These are phyloP conservation scores for Coniophora puteana DNA, from an alignment of 1,284 basidiomycete species.

Conservation along the genomic window DNA sequence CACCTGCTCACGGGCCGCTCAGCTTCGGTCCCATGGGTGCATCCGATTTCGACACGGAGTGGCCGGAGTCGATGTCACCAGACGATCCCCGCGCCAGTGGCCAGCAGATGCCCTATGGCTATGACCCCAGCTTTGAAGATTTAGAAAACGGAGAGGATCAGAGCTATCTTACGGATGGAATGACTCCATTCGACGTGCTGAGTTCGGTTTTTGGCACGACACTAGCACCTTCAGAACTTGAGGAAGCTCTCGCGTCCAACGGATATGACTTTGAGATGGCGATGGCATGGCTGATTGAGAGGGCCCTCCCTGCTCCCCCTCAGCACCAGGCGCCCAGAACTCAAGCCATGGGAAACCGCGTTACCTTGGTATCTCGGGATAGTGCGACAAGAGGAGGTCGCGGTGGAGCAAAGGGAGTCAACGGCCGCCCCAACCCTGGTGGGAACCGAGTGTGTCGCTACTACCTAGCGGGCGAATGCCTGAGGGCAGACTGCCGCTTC, in stretches of 20 bases:
- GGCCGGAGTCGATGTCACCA: conserved; percentile 50
- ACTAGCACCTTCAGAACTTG: conserved; percentile 85
- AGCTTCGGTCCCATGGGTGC: conserved; percentile 60
- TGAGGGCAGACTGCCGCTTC: conserved; percentile 95
- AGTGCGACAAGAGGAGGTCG: conserved; percentile 42
- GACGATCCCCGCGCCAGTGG: conserved; percentile 37
- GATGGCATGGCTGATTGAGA: conserved; percentile 89
- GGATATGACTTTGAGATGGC: conserved; percentile 94
- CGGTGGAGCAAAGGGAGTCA: conserved; percentile 50
- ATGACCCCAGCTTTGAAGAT: conserved; percentile 35
- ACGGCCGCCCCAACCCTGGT: conserved; percentile 53
- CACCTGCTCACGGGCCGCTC: conserved; percentile 41
- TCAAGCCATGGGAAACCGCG: conserved; percentile 59
- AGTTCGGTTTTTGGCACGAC: conserved; percentile 89
- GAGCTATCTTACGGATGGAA: conserved; percentile 69
- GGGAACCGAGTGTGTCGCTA: conserved; percentile 89
- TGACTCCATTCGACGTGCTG: conserved; percentile 97
- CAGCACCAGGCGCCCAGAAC: conserved; percentile 44
- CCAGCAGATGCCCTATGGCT: conserved; percentile 29
- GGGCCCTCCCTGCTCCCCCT: conserved; percentile 45
- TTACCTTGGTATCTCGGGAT: conserved; percentile 60
- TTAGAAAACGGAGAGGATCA: conserved; percentile 51
- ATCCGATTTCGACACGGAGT: conserved; percentile 64
- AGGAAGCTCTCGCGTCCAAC: conserved; percentile 85
- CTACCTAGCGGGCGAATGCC: conserved; percentile 94